Base-by-base conservation (phyloP, 805 yeast species). In the Hanseniaspora clermontiae region DNA sequence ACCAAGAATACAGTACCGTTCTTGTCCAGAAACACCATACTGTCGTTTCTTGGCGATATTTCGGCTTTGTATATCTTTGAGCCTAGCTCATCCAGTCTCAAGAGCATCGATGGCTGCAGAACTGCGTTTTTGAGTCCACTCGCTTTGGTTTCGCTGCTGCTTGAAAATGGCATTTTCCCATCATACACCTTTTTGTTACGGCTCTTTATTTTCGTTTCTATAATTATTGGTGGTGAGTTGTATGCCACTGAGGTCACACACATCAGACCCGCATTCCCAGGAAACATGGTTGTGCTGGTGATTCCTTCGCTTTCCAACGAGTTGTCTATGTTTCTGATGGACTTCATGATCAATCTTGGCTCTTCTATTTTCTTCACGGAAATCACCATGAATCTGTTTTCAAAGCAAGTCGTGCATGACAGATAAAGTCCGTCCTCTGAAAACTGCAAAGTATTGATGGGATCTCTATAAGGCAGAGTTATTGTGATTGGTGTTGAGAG, bases 241-340 rank as follows among this genome's bases (percentile, higher is more conserved):
- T 79, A 78, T 7, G 88, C 83, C 5, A 78, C 79, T 1, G 85
- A 76, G 0, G 83, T 75, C 6, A 79, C 73, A 43, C 75, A 75
- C 78, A 82, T 76, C 45, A 76, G 68, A 34, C 74, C 67, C 58
- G 78, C 68, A 60, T 81, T 79, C 43, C 80, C 82, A 0, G 88
- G 87, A 66, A 84, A 82, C 66, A 89, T 84, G 57, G 78, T 77
- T 7, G 87, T 70, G 60, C 82, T 86, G 0, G 97, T 91, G 40
- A 91, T 87, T 1, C 97, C 97, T 65, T 90, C 97, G 57, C 87
- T 80, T 59, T 87, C 95, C 61, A 84, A 68, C 0, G 83, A 77
- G 0, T 83, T 79, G 56, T 82, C 86, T 6, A 81, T 67, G 5
- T 80, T 73, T 47, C 90, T 68, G 38, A 79, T 74, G 0, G 87